Evolutionary conservation across 2,329 filamentous ascomycete genomes (phyloP).

Genomic region (Triangularia verruculosa): DNA sequence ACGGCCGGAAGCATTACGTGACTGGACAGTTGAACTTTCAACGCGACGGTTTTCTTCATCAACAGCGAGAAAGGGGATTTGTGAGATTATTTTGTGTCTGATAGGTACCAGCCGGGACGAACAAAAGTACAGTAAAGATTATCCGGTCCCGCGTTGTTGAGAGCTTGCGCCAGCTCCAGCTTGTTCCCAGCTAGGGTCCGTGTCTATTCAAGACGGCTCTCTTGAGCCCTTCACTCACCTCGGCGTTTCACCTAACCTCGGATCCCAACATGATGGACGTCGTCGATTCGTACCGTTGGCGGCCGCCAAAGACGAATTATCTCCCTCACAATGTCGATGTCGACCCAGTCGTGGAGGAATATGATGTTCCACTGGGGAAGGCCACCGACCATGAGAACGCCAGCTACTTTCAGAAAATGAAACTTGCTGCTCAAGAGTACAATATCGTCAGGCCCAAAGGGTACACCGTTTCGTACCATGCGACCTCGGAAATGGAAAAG

Average conservation of each 20-base stretch:
- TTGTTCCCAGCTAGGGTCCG: not conserved
- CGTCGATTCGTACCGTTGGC: constrained; percentile 49
- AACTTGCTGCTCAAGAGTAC: constrained; percentile 55
- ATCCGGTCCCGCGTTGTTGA: not conserved
- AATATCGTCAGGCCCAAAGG: constrained; percentile 78
- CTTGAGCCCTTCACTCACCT: not conserved
- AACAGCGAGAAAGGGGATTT: not conserved
- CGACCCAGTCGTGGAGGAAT: constrained; percentile 51
- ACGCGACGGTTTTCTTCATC: not conserved
- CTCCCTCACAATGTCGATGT: constrained; percentile 53
- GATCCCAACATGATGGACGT: constrained; percentile 35
- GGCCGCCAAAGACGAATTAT: constrained; percentile 58
- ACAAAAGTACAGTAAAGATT: not conserved
- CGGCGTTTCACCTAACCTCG: not conserved
- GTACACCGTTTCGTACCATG: constrained; percentile 91
- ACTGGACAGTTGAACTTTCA: not conserved
- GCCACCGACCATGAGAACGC: constrained; percentile 55
- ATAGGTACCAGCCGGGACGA: not conserved
- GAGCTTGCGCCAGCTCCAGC: not conserved
- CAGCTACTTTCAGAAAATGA: constrained; percentile 56
- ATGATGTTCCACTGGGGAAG: constrained; percentile 47
- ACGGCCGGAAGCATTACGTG: not conserved
- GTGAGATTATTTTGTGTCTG: not conserved
- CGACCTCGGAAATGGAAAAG: constrained; percentile 90
- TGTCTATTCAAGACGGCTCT: not conserved